A percentile compares a stretch with the other conserved stretches of the same genome.
Evolutionary conservation across 1,139 yeast species (phyloP).

Genomic region (Debaryomyces coudertii): DNA sequence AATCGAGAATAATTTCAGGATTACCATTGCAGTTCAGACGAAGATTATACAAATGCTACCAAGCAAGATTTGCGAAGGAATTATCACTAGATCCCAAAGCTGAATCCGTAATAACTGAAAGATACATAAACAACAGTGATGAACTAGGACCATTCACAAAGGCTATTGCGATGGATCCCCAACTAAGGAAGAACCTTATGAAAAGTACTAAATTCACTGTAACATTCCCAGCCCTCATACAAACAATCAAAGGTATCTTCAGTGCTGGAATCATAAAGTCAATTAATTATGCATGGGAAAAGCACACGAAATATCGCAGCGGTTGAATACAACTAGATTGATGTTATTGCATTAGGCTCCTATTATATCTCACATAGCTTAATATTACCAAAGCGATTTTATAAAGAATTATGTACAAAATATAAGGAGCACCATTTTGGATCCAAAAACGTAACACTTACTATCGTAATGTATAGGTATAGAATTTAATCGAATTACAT

Average conservation of each 20-base stretch:
- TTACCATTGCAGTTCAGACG: slow-evolving; percentile 58
- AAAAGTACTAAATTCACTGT: slow-evolving; percentile 62
- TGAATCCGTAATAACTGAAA: slow-evolving; percentile 15
- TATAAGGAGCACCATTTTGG: too few species aligned
- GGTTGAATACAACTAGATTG: slow-evolving; percentile 9
- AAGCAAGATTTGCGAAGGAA: slow-evolving; percentile 30
- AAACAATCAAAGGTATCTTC: slow-evolving; percentile 78
- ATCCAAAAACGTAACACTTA: too few species aligned
- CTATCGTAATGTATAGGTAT: too few species aligned
- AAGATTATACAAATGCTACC: slow-evolving; percentile 46
- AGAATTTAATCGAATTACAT: too few species aligned
- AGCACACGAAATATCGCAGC: slow-evolving; percentile 41
- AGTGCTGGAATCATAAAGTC: slow-evolving; percentile 85
- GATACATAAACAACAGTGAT: slow-evolving; percentile 1
- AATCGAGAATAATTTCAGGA: slow-evolving; percentile 37
- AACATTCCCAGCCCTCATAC: slow-evolving; percentile 68
- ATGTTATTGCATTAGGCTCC: not conserved
- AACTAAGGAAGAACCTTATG: slow-evolving; percentile 42
- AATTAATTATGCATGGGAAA: slow-evolving; percentile 76
- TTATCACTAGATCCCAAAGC: slow-evolving; percentile 25
- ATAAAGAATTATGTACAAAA: too few species aligned
- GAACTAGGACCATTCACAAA: slow-evolving; percentile 13
- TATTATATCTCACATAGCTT: not conserved
- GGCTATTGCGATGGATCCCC: slow-evolving; percentile 23
- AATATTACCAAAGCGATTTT: not conserved